Conservation (phyloP, 129 eudicot species). For the Tagetes patula region DNA sequence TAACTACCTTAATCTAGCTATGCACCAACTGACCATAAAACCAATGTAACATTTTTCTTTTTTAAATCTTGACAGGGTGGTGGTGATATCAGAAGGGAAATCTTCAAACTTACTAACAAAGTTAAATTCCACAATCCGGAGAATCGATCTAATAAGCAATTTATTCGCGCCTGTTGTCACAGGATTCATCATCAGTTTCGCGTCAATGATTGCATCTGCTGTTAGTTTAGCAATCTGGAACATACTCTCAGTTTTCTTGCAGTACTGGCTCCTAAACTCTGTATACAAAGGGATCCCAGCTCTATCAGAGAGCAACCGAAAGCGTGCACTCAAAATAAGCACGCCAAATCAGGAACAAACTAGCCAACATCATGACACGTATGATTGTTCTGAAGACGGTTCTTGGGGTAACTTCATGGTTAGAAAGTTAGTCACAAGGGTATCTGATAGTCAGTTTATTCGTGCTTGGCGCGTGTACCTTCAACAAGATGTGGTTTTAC, state of each 20-base stretch:
- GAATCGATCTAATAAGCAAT: constrained; percentile 83
- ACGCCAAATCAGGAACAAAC: constrained; percentile 25
- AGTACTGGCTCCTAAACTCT: constrained; percentile 78
- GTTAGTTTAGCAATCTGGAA: constrained; percentile 63
- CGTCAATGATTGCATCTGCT: constrained; percentile 81
- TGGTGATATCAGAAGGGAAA: constrained; percentile 83
- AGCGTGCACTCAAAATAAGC: constrained; percentile 27
- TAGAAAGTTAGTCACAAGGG: constrained; percentile 26
- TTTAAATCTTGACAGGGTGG: constrained; percentile 60
- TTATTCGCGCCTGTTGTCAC: constrained; percentile 73
- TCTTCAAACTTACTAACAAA: constrained; percentile 60
- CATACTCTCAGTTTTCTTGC: constrained; percentile 61
- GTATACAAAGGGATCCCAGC: constrained; percentile 78
- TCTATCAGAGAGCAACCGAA: constrained; percentile 53
- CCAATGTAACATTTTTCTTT: background rate
- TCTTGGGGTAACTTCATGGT: constrained; percentile 9
- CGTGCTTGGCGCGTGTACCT: constrained; percentile 76
- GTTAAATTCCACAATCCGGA: constrained; percentile 70
- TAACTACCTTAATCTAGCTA: too few species aligned
- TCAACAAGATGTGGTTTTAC: constrained; percentile 79
- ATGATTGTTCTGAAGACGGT: constrained; percentile 22
- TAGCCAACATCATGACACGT: constrained; percentile 5
- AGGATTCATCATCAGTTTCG: constrained; percentile 88
- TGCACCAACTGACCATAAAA: too few species aligned
- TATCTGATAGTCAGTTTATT: constrained; percentile 42